Conservation (phyloP, 371 early-diverging fungal species). For the Rhizopus stolonifer region DNA sequence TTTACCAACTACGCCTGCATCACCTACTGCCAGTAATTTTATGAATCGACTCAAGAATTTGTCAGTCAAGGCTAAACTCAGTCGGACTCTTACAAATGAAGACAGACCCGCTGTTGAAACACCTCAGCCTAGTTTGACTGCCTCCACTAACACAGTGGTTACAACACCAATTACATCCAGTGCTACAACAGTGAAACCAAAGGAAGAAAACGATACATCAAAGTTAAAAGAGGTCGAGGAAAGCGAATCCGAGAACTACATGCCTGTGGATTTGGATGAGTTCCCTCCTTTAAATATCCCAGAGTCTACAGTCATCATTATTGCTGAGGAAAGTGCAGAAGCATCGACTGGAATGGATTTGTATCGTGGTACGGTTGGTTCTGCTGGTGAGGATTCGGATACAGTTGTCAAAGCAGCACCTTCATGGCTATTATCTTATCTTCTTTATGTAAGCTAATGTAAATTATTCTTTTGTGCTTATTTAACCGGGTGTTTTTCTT, state of each 20-base stretch:
- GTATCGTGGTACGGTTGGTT: slow-evolving; percentile 70
- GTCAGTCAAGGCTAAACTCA: slow-evolving; percentile 53
- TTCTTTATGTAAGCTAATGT: slow-evolving; percentile 49
- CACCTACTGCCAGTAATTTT: slow-evolving; percentile 31
- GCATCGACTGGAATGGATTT: slow-evolving; percentile 75
- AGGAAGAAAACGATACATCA: not conserved
- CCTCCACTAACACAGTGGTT: not conserved
- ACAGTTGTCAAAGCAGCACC: slow-evolving; percentile 48
- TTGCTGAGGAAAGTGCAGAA: slow-evolving; percentile 80
- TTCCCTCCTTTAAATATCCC: slow-evolving; percentile 68
- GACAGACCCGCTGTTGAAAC: slow-evolving; percentile 4
- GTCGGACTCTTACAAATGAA: slow-evolving; percentile 42
- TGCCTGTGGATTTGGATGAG: slow-evolving; percentile 50
- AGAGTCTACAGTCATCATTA: slow-evolving; percentile 64
- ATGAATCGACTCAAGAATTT: slow-evolving; percentile 55
- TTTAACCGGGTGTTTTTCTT: slow-evolving; percentile 1
- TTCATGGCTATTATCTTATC: slow-evolving; percentile 62
- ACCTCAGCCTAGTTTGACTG: not conserved
- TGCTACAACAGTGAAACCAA: not conserved
- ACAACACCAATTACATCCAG: not conserved
- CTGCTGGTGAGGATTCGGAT: slow-evolving; percentile 52
- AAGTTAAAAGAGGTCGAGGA: not conserved
- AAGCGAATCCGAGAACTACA: slow-evolving; percentile 27
- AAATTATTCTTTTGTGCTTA: not conserved
- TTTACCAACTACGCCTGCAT: slow-evolving; percentile 39